Conservation (phyloP, 768 basidiomycete species). For the Auriscalpium orientale region DNA sequence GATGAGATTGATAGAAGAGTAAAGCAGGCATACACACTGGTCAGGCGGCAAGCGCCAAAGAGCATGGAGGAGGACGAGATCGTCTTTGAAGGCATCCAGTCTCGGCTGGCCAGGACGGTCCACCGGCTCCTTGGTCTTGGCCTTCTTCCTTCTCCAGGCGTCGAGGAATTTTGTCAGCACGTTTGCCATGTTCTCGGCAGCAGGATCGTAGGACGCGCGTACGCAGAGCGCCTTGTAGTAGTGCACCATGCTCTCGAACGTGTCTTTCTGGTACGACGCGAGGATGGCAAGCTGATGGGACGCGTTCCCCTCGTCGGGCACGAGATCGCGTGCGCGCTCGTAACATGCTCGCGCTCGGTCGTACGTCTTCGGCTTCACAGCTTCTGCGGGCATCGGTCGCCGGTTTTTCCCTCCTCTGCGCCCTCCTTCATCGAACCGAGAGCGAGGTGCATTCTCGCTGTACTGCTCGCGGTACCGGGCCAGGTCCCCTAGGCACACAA, state of each 20-base stretch:
- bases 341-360: conserved; percentile 75
- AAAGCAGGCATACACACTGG: conserved; percentile 39
- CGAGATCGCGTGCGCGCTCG: conserved; percentile 72
- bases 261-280: conserved; percentile 75
- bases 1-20: conserved; percentile 7
- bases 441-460: conserved; percentile 60
- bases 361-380: conserved; percentile 53
- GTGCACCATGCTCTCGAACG: conserved; percentile 72
- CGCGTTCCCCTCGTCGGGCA: conserved; percentile 88
- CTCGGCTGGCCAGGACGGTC: conserved; percentile 37
- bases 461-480: conserved; percentile 91
- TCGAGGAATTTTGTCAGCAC: conserved; percentile 62
- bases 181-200: conserved; percentile 74
- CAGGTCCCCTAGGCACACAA: conserved; percentile 91
- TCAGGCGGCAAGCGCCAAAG: conserved; percentile 51
- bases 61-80: conserved; percentile 70
- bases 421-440: conserved; percentile 55
- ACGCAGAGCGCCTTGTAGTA: conserved; percentile 92
- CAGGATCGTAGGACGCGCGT: conserved; percentile 77
- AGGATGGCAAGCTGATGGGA: conserved; percentile 96
- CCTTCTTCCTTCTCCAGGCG: conserved; percentile 39
- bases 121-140: conserved; percentile 27
- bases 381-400: conserved; percentile 26
- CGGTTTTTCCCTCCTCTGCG: conserved; percentile 41
- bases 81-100: conserved; percentile 56